A percentile compares a stretch with the other conserved stretches of the same genome.
Conservation (phyloP, 208 protist species). For the Borovskyia barvae region DNA sequence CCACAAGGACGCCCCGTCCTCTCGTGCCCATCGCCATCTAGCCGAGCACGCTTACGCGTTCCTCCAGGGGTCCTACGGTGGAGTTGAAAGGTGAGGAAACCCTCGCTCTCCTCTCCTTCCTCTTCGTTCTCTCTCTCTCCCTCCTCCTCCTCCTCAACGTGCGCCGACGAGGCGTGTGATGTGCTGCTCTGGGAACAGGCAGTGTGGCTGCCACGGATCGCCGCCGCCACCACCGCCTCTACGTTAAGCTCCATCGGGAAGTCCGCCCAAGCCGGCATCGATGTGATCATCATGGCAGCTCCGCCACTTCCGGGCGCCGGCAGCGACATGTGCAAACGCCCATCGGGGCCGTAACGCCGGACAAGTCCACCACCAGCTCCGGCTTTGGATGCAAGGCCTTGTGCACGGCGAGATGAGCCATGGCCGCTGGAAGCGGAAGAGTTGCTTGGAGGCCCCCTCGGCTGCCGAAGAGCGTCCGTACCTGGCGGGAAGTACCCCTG, state of each 20-base stretch:
- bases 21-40: no score
- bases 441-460: neutral
- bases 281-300: neutral
- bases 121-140: neutral
- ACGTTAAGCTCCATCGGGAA: conserved; percentile 17
- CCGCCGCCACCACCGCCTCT: neutral
- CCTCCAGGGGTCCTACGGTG: conserved; percentile 11
- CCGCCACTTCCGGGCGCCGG: conserved; percentile 10
- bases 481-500: conserved; percentile 59
- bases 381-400: neutral
- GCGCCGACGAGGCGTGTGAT: neutral
- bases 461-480: conserved; percentile 38
- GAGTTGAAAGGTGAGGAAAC: conserved; percentile 24
- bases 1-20: no score
- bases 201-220: no score
- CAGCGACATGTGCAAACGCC: conserved; percentile 11
- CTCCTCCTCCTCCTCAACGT: neutral
- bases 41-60: no score
- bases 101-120: conserved; percentile 6
- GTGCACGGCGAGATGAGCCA: neutral
- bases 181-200: no score
- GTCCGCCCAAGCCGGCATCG: conserved; percentile 11
- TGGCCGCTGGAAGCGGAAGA: neutral
- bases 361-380: neutral
- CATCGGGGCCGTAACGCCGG: conserved; percentile 5